A percentile compares a stretch with the other conserved stretches of the same genome.
These are phyloP conservation scores for Delphinella strobiligena DNA, from an alignment of 2,329 filamentous ascomycete species.

Conservation along the genomic window DNA sequence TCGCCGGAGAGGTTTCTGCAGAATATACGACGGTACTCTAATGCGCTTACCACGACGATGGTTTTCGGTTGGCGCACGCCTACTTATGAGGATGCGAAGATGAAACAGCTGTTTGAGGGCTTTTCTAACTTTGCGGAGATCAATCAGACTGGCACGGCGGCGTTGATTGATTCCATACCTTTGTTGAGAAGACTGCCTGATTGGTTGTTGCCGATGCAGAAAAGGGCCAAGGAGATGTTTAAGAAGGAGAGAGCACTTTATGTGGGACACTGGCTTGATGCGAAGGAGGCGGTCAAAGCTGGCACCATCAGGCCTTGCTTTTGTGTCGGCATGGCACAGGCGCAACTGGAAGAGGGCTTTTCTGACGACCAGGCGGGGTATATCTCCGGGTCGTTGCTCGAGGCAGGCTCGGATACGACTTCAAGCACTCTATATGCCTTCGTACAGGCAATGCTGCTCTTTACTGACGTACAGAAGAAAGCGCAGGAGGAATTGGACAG, in stretches of 20 bases:
- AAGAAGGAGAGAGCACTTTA: conserved; percentile 22
- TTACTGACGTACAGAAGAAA: conserved; percentile 18
- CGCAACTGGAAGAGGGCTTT: conserved; percentile 18
- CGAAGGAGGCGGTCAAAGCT: conserved; percentile 19
- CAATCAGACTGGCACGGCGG: conserved; percentile 7
- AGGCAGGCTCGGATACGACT: conserved; percentile 22
- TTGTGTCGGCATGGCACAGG: conserved; percentile 14
- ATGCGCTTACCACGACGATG: conserved; percentile 22
- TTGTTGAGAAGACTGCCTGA: conserved; percentile 34
- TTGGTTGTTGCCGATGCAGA: conserved; percentile 19
- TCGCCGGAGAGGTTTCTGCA: conserved; percentile 20
- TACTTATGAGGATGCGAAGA: conserved; percentile 13
- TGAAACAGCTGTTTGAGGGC: conserved; percentile 11
- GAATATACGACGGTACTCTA: conserved; percentile 22
- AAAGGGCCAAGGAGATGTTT: conserved; percentile 17
- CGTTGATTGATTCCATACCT: conserved; percentile 29
- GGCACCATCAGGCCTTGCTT: conserved; percentile 15
- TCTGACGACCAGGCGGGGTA: conserved; percentile 23
- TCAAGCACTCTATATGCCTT: conserved; percentile 13
- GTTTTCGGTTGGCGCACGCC: conserved; percentile 24
- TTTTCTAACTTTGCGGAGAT: conserved; percentile 5
- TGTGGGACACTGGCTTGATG: conserved; percentile 20
- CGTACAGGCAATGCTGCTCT: conserved; percentile 16
- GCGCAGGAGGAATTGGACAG: conserved; percentile 22
- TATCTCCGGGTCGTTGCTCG: conserved; percentile 14